A percentile compares a stretch with the other conserved stretches of the same genome.
These are phyloP conservation scores for Macrocybe sp. DNA, from an alignment of 1,284 basidiomycete genomes.

Conservation along the genomic window DNA sequence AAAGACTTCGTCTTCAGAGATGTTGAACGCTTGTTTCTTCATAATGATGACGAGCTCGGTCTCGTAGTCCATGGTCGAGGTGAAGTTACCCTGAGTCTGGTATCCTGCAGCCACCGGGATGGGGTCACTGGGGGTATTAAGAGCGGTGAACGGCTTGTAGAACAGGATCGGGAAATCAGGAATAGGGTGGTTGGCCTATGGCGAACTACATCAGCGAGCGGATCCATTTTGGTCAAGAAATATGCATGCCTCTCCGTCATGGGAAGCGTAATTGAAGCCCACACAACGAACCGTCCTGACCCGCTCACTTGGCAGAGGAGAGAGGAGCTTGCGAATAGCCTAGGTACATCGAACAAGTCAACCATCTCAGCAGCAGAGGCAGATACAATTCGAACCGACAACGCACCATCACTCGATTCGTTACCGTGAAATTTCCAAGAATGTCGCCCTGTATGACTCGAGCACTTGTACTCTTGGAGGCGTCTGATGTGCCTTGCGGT, in stretches of 20 bases:
- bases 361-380: not conserved
- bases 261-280: slow-evolving; percentile 35
- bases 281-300: slow-evolving; percentile 32
- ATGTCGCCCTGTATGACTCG: slow-evolving; percentile 33
- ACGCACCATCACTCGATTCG: slow-evolving; percentile 28
- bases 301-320: slow-evolving; percentile 29
- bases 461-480: slow-evolving; percentile 31
- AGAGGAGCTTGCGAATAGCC: slow-evolving; percentile 30
- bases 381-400: slow-evolving; percentile 3
- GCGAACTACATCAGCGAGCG: not conserved
- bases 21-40: slow-evolving; percentile 38
- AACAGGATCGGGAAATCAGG: slow-evolving; percentile 32
- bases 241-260: slow-evolving; percentile 24
- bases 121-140: slow-evolving; percentile 32
- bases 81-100: slow-evolving; percentile 37
- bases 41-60: slow-evolving; percentile 41
- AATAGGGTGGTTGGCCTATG: slow-evolving; percentile 19
- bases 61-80: slow-evolving; percentile 38
- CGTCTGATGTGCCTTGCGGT: slow-evolving; percentile 25
- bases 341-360: slow-evolving; percentile 9
- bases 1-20: slow-evolving; percentile 37
- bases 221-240: not conserved
- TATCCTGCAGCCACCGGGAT: slow-evolving; percentile 34
- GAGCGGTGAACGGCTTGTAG: slow-evolving; percentile 37
- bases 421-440: slow-evolving; percentile 32